Conservation (phyloP, 2,329 filamentous ascomycete species). For the Volutella citrinella region DNA sequence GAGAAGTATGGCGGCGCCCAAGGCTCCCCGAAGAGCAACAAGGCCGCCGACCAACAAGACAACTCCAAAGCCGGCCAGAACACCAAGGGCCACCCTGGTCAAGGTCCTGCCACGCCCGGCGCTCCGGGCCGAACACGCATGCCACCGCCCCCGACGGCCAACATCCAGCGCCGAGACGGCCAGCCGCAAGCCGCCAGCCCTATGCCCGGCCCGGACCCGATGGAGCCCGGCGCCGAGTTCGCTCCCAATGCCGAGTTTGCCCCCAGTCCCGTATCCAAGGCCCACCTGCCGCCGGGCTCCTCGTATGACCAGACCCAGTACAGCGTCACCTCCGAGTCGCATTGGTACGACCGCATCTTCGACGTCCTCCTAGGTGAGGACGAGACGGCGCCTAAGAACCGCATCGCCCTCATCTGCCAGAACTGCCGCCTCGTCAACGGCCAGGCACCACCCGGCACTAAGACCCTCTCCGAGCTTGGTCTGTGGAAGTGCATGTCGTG, state of each 20-base stretch:
- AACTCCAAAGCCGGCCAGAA: conserved; percentile 13
- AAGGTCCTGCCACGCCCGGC: conserved; percentile 21
- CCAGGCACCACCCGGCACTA: conserved; percentile 85
- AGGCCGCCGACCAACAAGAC: conserved; percentile 9
- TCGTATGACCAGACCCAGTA: conserved; percentile 12
- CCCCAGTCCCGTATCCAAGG: conserved; percentile 20
- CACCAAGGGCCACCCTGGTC: conserved; percentile 13
- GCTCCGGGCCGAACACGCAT: conserved; percentile 48
- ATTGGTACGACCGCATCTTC: conserved; percentile 94
- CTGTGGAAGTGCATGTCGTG: conserved; percentile 89
- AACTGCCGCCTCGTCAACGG: conserved; percentile 89
- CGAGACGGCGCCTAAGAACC: conserved; percentile 87
- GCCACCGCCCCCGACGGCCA: conserved; percentile 60
- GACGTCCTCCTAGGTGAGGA: conserved; percentile 93
- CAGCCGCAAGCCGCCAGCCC: conserved; percentile 25
- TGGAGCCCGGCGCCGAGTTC: conserved; percentile 59
- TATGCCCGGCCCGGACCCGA: conserved; percentile 24
- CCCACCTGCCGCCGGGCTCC: conserved; percentile 9
- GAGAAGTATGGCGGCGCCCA: conserved; percentile 85
- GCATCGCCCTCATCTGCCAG: conserved; percentile 80
- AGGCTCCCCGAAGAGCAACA: conserved; percentile 38
- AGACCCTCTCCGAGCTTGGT: conserved; percentile 73
- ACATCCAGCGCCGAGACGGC: conserved; percentile 48
- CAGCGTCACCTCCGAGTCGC: conserved; percentile 39
- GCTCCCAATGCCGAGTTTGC: conserved; percentile 62